A percentile compares a stretch with the other conserved stretches of the same genome.
Evolutionary conservation across 1,139 yeast species (phyloP).

Genomic region (Hansenula sp.): DNA sequence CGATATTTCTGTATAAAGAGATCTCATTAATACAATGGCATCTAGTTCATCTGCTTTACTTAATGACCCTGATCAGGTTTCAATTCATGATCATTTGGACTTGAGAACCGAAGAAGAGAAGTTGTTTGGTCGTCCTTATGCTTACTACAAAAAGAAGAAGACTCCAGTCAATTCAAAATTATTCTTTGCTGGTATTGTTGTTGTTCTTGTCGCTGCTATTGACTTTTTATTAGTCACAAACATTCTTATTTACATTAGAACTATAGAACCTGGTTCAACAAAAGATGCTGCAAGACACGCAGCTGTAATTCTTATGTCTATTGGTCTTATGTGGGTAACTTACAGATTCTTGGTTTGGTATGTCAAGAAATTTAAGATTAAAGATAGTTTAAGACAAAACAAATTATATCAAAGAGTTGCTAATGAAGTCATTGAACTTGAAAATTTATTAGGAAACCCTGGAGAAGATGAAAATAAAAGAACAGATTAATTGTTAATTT

Average conservation of each 20-base stretch:
- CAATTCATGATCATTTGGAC: neutral
- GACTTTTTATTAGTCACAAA: constrained; percentile 30
- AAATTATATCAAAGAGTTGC: constrained; percentile 18
- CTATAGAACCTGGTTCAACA: constrained; percentile 20
- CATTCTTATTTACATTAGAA: constrained; percentile 28
- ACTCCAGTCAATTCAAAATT: constrained; percentile 17
- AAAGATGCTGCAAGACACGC: constrained; percentile 16
- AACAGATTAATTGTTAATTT: constrained; percentile 1
- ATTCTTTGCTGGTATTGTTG: constrained; percentile 21
- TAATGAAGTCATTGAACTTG: constrained; percentile 19
- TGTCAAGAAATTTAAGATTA: constrained; percentile 16
- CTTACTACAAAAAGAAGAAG: constrained; percentile 17
- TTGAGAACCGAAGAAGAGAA: constrained; percentile 13
- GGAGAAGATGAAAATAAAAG: constrained; percentile 3
- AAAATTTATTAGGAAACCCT: constrained; percentile 10
- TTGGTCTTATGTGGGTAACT: constrained; percentile 16
- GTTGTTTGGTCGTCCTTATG: constrained; percentile 22
- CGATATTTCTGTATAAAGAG: too few relatives aligned
- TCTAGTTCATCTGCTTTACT: constrained; percentile 1
- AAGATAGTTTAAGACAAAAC: constrained; percentile 11
- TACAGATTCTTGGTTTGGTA: constrained; percentile 17
- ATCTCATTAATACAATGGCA: constrained; percentile 1
- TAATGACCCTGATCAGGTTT: neutral
- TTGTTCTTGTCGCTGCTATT: constrained; percentile 22
- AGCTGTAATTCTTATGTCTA: constrained; percentile 11